Conservation (phyloP, 2,329 filamentous ascomycete species). For the Apiospora marii region DNA sequence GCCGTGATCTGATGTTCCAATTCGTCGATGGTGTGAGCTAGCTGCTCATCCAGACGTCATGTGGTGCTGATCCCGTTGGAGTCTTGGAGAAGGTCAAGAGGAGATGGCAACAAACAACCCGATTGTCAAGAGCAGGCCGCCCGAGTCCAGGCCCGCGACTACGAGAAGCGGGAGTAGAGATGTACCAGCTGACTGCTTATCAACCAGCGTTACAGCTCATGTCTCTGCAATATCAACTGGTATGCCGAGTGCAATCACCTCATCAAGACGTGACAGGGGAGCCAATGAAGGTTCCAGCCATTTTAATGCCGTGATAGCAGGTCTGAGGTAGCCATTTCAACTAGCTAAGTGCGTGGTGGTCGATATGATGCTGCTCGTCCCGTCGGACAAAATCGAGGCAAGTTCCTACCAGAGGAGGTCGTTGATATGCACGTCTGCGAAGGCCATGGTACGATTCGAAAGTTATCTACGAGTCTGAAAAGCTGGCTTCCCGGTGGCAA, state of each 20-base stretch:
- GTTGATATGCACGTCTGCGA: neutral
- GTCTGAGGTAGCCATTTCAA: neutral
- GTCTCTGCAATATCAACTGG: conserved; percentile 3
- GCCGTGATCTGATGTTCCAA: conserved; percentile 12
- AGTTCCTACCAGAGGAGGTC: neutral
- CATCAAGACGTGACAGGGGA: conserved; percentile 6
- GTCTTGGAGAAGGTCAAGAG: neutral
- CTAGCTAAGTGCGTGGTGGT: neutral
- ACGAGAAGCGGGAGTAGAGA: neutral
- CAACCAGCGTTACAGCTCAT: neutral
- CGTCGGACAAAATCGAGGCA: neutral
- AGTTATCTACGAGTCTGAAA: neutral
- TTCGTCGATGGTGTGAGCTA: conserved; percentile 18
- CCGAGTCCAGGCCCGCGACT: neutral
- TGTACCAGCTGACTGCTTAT: conserved; percentile 11
- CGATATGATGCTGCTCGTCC: neutral
- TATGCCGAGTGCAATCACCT: neutral
- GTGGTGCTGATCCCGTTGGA: neutral
- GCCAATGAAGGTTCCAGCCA: conserved; percentile 4
- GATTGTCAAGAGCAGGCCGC: neutral
- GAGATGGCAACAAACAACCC: neutral
- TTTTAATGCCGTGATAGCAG: neutral
- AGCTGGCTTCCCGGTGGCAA: neutral
- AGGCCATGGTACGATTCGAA: neutral
- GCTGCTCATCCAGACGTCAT: conserved; percentile 19